Conservation (phyloP, 2,329 filamentous ascomycete genomes). For the Didymella pomorum region DNA sequence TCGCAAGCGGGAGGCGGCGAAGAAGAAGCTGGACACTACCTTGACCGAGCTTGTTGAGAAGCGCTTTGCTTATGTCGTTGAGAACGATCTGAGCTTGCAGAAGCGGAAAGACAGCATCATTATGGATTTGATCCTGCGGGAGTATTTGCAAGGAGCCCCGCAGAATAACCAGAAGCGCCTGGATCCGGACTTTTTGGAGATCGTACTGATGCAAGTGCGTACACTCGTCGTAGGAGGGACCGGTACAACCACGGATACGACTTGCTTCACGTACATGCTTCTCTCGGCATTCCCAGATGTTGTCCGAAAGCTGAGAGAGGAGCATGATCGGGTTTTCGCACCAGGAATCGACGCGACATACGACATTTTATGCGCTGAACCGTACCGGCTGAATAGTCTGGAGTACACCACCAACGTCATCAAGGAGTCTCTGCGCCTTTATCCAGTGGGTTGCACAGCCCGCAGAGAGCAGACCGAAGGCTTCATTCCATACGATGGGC, state of each 20-base stretch:
- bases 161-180: constrained; percentile 19
- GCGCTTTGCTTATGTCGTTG: constrained; percentile 45
- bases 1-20: constrained; percentile 19
- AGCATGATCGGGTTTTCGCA: constrained; percentile 63
- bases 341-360: constrained; percentile 50
- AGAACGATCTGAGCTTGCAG: constrained; percentile 46
- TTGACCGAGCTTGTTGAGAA: constrained; percentile 48
- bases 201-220: constrained; percentile 50
- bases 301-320: constrained; percentile 50
- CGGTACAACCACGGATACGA: constrained; percentile 51
- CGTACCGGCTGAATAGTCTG: constrained; percentile 59
- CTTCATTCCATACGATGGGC: constrained; percentile 52
- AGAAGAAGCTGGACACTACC: constrained; percentile 41
- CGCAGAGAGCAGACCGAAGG: constrained; percentile 49
- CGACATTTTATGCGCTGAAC: constrained; percentile 52
- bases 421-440: constrained; percentile 63
- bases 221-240: constrained; percentile 55
- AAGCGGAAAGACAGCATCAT: constrained; percentile 47
- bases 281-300: constrained; percentile 41
- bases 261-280: constrained; percentile 44
- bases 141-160: constrained; percentile 34
- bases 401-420: constrained; percentile 62
- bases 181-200: constrained; percentile 48
- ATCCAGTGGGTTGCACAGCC: constrained; percentile 58
- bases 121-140: constrained; percentile 46